phyloP scores from a whole-genome alignment of 352 stramenopile genomes.

The Globisporangium irregulare region DNA sequence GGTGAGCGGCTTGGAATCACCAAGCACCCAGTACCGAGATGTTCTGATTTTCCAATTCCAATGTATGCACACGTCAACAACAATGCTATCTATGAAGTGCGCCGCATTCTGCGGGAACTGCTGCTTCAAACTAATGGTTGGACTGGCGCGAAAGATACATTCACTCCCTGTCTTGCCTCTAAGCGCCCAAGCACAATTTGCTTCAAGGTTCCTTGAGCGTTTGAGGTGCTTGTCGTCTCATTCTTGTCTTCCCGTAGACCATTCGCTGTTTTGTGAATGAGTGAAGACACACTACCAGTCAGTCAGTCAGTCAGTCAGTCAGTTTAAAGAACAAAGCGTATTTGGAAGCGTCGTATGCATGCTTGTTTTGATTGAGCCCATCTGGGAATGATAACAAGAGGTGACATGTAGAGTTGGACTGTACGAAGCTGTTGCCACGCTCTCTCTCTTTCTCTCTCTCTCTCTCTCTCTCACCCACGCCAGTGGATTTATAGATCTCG shows the following conservation, averaged over 20 bases:
- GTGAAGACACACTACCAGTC: not conserved
- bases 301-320: not conserved
- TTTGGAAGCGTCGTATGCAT: not conserved
- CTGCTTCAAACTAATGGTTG: slow-evolving; percentile 5
- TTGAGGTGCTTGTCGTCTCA: not conserved
- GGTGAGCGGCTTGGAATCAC: not conserved
- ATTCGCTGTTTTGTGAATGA: not conserved
- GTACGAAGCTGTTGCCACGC: not conserved
- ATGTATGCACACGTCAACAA: not conserved
- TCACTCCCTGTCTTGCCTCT: not conserved
- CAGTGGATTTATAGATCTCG: not conserved
- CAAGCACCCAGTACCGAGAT: not conserved
- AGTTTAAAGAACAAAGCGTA: not conserved
- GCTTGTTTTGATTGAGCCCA: not conserved
- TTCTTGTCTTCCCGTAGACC: not conserved
- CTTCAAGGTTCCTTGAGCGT: not conserved
- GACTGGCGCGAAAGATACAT: slow-evolving; percentile 2
- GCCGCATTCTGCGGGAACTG: not conserved
- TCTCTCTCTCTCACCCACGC: not conserved
- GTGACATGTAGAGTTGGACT: not conserved
- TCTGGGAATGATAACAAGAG: not conserved
- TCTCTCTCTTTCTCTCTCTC: not conserved
- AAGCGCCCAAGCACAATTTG: not conserved
- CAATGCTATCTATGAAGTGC: not conserved
- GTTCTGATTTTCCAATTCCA: not conserved